These are phyloP conservation scores for Lanzia echinophila DNA, from an alignment of 2,329 filamentous ascomycete species.

Conservation along the genomic window DNA sequence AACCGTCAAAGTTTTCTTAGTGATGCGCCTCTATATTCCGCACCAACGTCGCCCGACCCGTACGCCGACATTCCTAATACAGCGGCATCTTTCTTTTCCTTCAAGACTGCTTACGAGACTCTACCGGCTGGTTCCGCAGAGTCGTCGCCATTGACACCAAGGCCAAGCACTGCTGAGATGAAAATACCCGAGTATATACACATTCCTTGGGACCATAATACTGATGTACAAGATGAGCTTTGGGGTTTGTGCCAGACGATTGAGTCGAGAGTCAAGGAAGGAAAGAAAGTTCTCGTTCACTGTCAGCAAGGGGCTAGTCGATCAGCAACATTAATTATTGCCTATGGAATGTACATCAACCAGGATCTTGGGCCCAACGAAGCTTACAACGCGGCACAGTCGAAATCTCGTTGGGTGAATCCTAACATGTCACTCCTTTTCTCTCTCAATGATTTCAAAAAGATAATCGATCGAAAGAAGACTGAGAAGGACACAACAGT, in stretches of 20 bases:
- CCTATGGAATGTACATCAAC: constrained; percentile 75
- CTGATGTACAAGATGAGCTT: constrained; percentile 72
- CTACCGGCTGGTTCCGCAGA: constrained; percentile 31
- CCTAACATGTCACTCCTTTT: constrained; percentile 92
- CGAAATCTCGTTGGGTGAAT: constrained; percentile 79
- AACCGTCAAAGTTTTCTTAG: constrained; percentile 23
- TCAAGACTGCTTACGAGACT: constrained; percentile 55
- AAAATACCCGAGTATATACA: constrained; percentile 75
- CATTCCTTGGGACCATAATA: constrained; percentile 84
- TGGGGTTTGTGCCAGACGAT: constrained; percentile 70
- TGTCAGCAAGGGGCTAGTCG: constrained; percentile 83
- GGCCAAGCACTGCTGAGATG: constrained; percentile 37
- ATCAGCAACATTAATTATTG: constrained; percentile 79
- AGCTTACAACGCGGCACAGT: constrained; percentile 74
- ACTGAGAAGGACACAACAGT: constrained; percentile 26
- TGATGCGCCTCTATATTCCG: constrained; percentile 26
- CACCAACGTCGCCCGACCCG: constrained; percentile 5
- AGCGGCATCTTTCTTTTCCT: constrained; percentile 50
- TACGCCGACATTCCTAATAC: constrained; percentile 38
- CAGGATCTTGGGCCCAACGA: constrained; percentile 73
- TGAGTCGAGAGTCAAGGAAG: constrained; percentile 62
- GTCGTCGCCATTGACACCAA: constrained; percentile 48
- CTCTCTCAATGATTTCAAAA: constrained; percentile 76
- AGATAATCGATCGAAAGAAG: constrained; percentile 50
- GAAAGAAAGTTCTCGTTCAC: constrained; percentile 75